Conservation (phyloP, 169 alveolate species). For the Plasmodium coatneyi region DNA sequence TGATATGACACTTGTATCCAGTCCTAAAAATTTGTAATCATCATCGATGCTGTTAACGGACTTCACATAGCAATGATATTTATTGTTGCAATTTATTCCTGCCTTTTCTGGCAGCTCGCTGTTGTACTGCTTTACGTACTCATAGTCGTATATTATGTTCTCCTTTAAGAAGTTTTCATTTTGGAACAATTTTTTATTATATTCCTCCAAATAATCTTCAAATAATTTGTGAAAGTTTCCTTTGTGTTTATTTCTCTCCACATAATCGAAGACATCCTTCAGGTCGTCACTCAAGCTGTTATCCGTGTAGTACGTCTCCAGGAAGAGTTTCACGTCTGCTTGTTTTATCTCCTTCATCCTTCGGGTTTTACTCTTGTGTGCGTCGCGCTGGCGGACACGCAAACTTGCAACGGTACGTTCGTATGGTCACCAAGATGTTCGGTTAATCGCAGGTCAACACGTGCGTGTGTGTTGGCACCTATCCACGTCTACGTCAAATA, state of each 20-base stretch:
- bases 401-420: not conserved
- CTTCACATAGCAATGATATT: slow-evolving; percentile 50
- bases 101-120: slow-evolving; percentile 19
- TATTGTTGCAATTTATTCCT: slow-evolving; percentile 65
- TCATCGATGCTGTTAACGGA: slow-evolving; percentile 40
- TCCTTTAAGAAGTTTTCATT: slow-evolving; percentile 42
- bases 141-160: slow-evolving; percentile 58
- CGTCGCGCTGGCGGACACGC: not conserved
- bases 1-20: slow-evolving; percentile 49
- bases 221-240: slow-evolving; percentile 59
- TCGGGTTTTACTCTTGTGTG: not conserved
- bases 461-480: not conserved
- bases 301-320: slow-evolving; percentile 70
- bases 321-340: slow-evolving; percentile 61
- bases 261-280: slow-evolving; percentile 56
- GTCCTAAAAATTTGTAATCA: slow-evolving; percentile 65
- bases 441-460: not conserved
- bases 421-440: not conserved
- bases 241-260: slow-evolving; percentile 57
- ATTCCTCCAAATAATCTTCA: slow-evolving; percentile 72
- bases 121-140: slow-evolving; percentile 43
- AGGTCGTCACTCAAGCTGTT: slow-evolving; percentile 59
- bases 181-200: slow-evolving; percentile 50
- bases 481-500: not conserved
- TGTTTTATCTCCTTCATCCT: slow-evolving; percentile 73